phyloP scores from a whole-genome alignment of 2,329 filamentous ascomycete genomes.

The Penicillium sclerotiorum region DNA sequence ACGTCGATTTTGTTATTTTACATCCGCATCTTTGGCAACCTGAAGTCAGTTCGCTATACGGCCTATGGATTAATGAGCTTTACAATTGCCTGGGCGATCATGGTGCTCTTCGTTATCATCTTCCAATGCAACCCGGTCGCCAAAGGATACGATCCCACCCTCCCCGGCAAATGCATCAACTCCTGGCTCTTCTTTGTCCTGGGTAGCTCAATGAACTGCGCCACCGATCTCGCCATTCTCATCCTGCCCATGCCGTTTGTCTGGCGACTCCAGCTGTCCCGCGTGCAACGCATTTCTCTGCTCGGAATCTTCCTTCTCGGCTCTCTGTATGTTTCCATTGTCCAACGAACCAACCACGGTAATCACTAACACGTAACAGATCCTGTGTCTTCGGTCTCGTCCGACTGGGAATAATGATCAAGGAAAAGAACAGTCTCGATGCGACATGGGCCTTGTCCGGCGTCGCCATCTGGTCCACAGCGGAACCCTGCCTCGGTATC shows the following conservation, averaged over 20 bases:
- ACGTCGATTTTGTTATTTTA: not conserved
- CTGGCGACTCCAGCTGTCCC: not conserved
- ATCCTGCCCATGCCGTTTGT: slow-evolving; percentile 2
- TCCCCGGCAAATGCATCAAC: not conserved
- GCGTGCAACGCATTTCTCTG: not conserved
- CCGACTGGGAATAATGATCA: too few relatives aligned
- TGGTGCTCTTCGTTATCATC: not conserved
- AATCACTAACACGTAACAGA: too few relatives aligned
- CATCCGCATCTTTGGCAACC: not conserved
- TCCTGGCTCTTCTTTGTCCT: not conserved
- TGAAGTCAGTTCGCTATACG: not conserved
- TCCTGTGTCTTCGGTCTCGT: too few relatives aligned
- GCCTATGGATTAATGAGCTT: not conserved
- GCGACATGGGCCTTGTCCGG: too few relatives aligned
- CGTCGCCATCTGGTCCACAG: too few relatives aligned
- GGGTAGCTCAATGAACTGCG: not conserved
- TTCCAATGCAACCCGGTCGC: not conserved
- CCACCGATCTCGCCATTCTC: slow-evolving; percentile 4
- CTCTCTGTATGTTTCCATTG: too few relatives aligned
- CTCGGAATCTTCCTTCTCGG: not conserved
- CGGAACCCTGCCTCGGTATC: too few relatives aligned
- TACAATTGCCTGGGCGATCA: not conserved
- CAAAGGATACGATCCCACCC: not conserved
- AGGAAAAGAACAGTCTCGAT: too few relatives aligned
- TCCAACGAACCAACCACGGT: too few relatives aligned